phyloP scores from a whole-genome alignment of 1,139 yeast species.

The Candida glucosophila region DNA sequence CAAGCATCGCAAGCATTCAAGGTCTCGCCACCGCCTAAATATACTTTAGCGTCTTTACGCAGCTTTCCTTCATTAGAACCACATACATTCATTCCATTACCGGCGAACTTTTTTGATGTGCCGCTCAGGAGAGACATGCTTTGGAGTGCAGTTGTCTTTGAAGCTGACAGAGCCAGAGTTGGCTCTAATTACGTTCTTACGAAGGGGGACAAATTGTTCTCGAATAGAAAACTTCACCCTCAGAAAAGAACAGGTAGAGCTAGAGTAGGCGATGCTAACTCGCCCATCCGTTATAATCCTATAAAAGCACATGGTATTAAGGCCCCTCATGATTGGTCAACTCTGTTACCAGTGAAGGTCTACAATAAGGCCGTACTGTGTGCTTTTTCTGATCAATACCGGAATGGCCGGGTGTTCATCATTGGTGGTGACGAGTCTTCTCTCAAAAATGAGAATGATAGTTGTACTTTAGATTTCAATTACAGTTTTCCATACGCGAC shows the following conservation, averaged over 20 bases:
- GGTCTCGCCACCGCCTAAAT: constrained; percentile 49
- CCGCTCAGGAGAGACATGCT: constrained; percentile 85
- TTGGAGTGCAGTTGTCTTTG: constrained; percentile 92
- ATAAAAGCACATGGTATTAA: constrained; percentile 83
- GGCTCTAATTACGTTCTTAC: constrained; percentile 84
- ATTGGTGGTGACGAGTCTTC: constrained; percentile 43
- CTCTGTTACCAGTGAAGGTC: constrained; percentile 68
- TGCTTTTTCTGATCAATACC: constrained; percentile 76
- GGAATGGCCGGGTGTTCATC: constrained; percentile 61
- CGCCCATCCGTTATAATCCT: constrained; percentile 87
- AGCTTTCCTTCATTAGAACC: constrained; percentile 90
- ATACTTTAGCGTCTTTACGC: constrained; percentile 74
- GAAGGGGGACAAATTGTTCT: constrained; percentile 79
- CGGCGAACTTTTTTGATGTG: constrained; percentile 54
- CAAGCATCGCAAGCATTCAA: constrained; percentile 23
- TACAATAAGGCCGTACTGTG: constrained; percentile 70
- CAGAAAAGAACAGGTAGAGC: constrained; percentile 96
- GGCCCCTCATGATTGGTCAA: constrained; percentile 86
- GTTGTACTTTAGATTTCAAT: constrained; percentile 34
- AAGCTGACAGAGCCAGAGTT: constrained; percentile 82
- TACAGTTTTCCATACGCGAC: constrained; percentile 44
- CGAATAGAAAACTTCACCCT: constrained; percentile 72
- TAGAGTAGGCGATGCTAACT: constrained; percentile 91
- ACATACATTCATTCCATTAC: constrained; percentile 63
- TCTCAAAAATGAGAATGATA: constrained; percentile 10